A percentile compares a stretch with the other conserved stretches of the same genome.
phyloP scores from a whole-genome alignment of 768 basidiomycete genomes.

The Pleurotus platypus region DNA sequence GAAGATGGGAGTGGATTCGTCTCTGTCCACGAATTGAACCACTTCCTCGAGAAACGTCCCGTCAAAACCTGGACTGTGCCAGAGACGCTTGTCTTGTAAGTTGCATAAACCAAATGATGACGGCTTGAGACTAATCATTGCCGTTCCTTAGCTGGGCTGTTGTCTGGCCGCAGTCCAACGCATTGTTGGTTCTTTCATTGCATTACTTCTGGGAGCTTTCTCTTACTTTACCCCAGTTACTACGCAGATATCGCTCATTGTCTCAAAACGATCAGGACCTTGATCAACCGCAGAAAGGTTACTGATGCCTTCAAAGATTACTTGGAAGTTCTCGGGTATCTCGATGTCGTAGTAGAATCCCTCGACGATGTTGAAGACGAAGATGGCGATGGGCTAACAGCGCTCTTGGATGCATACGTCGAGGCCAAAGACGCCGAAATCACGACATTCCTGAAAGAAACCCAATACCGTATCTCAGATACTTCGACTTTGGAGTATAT shows the following conservation, averaged over 20 bases:
- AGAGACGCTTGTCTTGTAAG: conserved; percentile 7
- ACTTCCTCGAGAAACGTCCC: conserved; percentile 10
- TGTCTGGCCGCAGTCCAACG: conserved; percentile 4
- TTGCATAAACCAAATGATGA: neutral
- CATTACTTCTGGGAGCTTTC: neutral
- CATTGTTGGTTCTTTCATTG: neutral
- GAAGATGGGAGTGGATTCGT: conserved; percentile 18
- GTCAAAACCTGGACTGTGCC: conserved; percentile 7
- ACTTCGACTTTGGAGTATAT: conserved; percentile 1
- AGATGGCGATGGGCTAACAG: neutral
- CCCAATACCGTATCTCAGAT: conserved; percentile 5
- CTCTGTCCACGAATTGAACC: conserved; percentile 16
- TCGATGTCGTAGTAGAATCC: neutral
- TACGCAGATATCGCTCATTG: conserved; percentile 2
- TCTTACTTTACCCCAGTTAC: neutral
- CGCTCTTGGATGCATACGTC: neutral
- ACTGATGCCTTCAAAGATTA: neutral
- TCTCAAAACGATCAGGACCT: neutral
- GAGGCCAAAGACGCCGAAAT: neutral
- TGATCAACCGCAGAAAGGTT: neutral
- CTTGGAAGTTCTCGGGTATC: neutral
- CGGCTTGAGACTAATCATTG: neutral
- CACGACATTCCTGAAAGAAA: neutral
- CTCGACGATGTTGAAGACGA: neutral
- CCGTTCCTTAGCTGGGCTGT: neutral